These are phyloP conservation scores for Cutaneotrichosporon sp. DNA, from an alignment of 1,284 basidiomycete genomes.

Conservation along the genomic window DNA sequence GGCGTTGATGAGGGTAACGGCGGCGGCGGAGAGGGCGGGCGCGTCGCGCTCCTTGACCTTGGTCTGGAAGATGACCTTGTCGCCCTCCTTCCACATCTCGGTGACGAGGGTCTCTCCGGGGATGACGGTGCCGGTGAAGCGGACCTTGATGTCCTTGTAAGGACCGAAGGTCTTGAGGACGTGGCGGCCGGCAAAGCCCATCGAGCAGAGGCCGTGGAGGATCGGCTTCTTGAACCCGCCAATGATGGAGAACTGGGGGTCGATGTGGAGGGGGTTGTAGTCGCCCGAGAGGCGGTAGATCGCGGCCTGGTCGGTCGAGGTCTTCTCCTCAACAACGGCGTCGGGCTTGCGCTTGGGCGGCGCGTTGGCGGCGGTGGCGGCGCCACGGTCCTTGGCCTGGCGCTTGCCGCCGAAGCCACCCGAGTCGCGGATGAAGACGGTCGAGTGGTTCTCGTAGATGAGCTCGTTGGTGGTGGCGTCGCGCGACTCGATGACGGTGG, in stretches of 20 bases:
- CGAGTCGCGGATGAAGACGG: slow-evolving; percentile 88
- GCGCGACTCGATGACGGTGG: slow-evolving; percentile 72
- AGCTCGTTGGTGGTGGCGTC: slow-evolving; percentile 76
- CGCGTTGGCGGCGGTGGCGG: slow-evolving; percentile 80
- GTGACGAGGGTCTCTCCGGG: slow-evolving; percentile 94
- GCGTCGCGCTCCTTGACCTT: slow-evolving; percentile 60
- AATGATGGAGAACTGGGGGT: slow-evolving; percentile 88
- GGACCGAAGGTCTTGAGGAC: slow-evolving; percentile 82
- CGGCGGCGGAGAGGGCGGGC: slow-evolving; percentile 57
- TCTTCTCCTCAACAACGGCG: slow-evolving; percentile 83
- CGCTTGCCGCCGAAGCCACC: slow-evolving; percentile 96
- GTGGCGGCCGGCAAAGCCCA: slow-evolving; percentile 95
- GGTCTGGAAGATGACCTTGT: slow-evolving; percentile 79
- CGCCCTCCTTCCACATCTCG: slow-evolving; percentile 96
- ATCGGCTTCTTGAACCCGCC: slow-evolving; percentile 93
- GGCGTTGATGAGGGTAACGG: slow-evolving; percentile 55
- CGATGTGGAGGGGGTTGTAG: slow-evolving; percentile 89
- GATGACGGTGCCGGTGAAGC: slow-evolving; percentile 71
- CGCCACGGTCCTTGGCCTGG: slow-evolving; percentile 76
- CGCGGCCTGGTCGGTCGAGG: slow-evolving; percentile 76
- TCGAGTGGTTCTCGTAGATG: slow-evolving; percentile 91
- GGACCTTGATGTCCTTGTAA: slow-evolving; percentile 93
- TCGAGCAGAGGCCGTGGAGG: slow-evolving; percentile 76
- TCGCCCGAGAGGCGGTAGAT: slow-evolving; percentile 89
- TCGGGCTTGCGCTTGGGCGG: slow-evolving; percentile 83